These are phyloP conservation scores for Wickerhamomyces bisporus DNA, from an alignment of 805 yeast species.

Conservation along the genomic window DNA sequence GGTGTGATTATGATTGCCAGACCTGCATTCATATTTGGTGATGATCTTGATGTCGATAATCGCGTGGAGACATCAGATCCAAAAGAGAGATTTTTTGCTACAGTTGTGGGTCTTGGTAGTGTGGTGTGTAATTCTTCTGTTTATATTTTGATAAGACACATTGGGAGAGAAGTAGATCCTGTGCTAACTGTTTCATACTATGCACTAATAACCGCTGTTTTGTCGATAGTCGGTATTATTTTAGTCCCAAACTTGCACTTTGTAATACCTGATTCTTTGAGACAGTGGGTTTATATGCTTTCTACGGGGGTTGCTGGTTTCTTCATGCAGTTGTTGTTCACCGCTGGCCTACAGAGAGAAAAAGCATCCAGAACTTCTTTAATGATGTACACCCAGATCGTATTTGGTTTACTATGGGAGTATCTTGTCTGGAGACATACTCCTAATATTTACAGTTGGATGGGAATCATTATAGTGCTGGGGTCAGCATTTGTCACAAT, in stretches of 20 bases:
- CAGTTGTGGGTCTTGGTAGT: slow-evolving; percentile 54
- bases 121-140: slow-evolving; percentile 62
- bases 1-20: slow-evolving; percentile 77
- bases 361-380: slow-evolving; percentile 65
- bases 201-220: slow-evolving; percentile 51
- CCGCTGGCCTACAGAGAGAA: slow-evolving; percentile 76
- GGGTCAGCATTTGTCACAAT: slow-evolving; percentile 40
- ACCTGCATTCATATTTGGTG: slow-evolving; percentile 63
- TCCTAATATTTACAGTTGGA: slow-evolving; percentile 57
- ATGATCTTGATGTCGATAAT: slow-evolving; percentile 26
- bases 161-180: slow-evolving; percentile 73
- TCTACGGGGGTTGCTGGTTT: slow-evolving; percentile 71
- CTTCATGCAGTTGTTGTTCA: slow-evolving; percentile 64
- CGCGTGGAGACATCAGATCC: slow-evolving; percentile 45
- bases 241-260: slow-evolving; percentile 50
- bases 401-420: slow-evolving; percentile 73
- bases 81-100: slow-evolving; percentile 49
- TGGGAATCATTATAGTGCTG: slow-evolving; percentile 61
- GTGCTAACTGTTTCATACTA: slow-evolving; percentile 68
- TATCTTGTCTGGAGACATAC: slow-evolving; percentile 58
- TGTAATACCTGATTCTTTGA: slow-evolving; percentile 47
- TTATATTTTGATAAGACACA: slow-evolving; percentile 57
- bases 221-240: slow-evolving; percentile 45
- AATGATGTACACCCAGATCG: slow-evolving; percentile 64
- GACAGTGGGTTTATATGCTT: slow-evolving; percentile 59